Evolutionary conservation across 1,139 yeast genomes (phyloP).

Genomic region (Debaryomyces psychrophilus): DNA sequence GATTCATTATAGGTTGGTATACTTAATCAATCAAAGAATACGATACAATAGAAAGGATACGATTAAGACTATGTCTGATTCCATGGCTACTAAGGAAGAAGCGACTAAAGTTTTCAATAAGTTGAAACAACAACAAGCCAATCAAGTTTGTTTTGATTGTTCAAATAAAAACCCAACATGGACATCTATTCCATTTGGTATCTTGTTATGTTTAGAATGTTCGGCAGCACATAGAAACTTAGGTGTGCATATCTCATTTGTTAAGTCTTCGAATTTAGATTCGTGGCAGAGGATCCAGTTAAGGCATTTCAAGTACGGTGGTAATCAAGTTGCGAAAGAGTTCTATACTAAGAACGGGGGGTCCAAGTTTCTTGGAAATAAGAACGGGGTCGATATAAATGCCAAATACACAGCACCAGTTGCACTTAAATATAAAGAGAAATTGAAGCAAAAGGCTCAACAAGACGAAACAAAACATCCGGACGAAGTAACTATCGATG

Average conservation of each 20-base stretch:
- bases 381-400: constrained; percentile 60
- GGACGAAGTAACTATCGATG: constrained; percentile 62
- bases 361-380: constrained; percentile 54
- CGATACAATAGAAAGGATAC: background rate
- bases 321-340: constrained; percentile 83
- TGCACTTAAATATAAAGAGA: constrained; percentile 79
- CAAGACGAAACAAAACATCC: constrained; percentile 74
- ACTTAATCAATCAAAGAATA: constrained; percentile 6
- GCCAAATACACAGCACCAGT: constrained; percentile 80
- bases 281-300: constrained; percentile 87
- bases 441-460: constrained; percentile 66
- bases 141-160: constrained; percentile 77
- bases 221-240: constrained; percentile 53
- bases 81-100: constrained; percentile 65
- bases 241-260: constrained; percentile 59
- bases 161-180: constrained; percentile 54
- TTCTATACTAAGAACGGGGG: constrained; percentile 87
- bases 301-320: constrained; percentile 90
- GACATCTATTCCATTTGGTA: constrained; percentile 55
- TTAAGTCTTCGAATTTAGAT: constrained; percentile 89
- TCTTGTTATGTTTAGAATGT: constrained; percentile 52
- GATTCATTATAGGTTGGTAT: constrained; percentile 3
- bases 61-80: constrained; percentile 44
- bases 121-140: constrained; percentile 67
- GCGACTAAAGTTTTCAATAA: constrained; percentile 59